Base-by-base conservation (phyloP, 805 yeast genomes). In the Myxozyma melibiosi region DNA sequence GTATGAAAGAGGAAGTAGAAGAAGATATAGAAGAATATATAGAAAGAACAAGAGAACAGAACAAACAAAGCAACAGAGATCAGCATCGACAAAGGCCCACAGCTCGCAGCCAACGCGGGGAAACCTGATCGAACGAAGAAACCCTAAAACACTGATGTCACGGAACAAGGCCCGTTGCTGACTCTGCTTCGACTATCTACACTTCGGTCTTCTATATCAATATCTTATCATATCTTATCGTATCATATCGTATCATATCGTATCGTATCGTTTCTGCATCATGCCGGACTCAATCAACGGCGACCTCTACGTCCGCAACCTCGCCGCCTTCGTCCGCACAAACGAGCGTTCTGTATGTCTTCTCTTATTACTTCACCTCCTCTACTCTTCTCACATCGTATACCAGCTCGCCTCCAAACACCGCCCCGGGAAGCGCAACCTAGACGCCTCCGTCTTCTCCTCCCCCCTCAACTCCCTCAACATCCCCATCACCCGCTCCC, bases 291-390 rank as follows among this genome's bases (percentile, higher is more conserved):
- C 42, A 34, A 48, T 60, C 8, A 64, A 60, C 47, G 70, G 70
- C 24, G 70, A 67, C 46, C 49, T 34, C 34, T 67, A 67, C 51
- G 48, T 67, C 22, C 59, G 65, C 46, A 65, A 62, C 41, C 55
- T 67, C 16, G 70, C 70, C 5, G 40, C 66, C 18, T 67, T 66
- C 43, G 62, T 67, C n/a, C 58, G 65, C 27, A 28, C 69, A 9
- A 66, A 67, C 42, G 70, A 67, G 54, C 66, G 64, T 4, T 70
- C 58, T 66, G 66, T 66, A 38, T 8, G 67, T 51, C 45, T 30
- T 2, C 47, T 39, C 11, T 18, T 22, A 9, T 18, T 20, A 14
- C 40, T 41, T 24, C 18, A 14, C 43, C 4, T 4, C 44, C 33
- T 38, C 25, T 14, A 22, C 34, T 5, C 20, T 13, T 3, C 33